phyloP scores from a whole-genome alignment of 148 eudicot genomes.

The Cornus suecica region DNA sequence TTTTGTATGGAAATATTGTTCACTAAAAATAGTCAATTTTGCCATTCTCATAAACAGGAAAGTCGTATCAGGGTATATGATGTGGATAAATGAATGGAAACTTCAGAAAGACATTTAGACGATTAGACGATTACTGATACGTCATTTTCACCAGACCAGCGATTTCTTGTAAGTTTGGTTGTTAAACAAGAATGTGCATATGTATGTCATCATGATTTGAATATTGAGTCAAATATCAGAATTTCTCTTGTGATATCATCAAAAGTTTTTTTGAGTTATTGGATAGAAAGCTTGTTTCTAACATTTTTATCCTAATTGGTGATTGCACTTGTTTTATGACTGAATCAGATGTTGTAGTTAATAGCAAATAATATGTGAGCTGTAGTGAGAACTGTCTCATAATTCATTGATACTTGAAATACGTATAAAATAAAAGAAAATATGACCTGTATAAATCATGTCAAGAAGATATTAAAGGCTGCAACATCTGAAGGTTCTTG shows the following conservation, averaged over 20 bases:
- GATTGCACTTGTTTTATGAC: neutral
- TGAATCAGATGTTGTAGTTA: neutral
- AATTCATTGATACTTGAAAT: neutral
- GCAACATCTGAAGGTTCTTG: neutral
- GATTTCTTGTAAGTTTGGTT: slow-evolving; percentile 56
- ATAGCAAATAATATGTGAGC: neutral
- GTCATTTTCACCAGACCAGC: slow-evolving; percentile 73
- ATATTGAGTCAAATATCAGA: neutral
- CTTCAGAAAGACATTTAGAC: slow-evolving; percentile 66
- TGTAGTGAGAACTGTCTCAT: too few species aligned
- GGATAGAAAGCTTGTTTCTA: neutral
- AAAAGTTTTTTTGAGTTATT: too few species aligned
- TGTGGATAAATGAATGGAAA: slow-evolving; percentile 63
- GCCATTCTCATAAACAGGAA: slow-evolving; percentile 44
- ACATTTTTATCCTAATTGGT: neutral
- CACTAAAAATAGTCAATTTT: too few species aligned
- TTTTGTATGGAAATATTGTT: too few species aligned
- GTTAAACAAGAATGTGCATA: neutral
- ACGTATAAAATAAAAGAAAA: too few species aligned
- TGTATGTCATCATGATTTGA: neutral
- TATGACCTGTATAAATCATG: neutral
- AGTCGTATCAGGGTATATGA: slow-evolving; percentile 63
- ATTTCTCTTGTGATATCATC: too few species aligned
- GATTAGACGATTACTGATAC: slow-evolving; percentile 78
- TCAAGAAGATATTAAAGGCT: neutral